Conservation (phyloP, 176 grass and related monocot genomes). For the Bothriochloa decipiens region DNA sequence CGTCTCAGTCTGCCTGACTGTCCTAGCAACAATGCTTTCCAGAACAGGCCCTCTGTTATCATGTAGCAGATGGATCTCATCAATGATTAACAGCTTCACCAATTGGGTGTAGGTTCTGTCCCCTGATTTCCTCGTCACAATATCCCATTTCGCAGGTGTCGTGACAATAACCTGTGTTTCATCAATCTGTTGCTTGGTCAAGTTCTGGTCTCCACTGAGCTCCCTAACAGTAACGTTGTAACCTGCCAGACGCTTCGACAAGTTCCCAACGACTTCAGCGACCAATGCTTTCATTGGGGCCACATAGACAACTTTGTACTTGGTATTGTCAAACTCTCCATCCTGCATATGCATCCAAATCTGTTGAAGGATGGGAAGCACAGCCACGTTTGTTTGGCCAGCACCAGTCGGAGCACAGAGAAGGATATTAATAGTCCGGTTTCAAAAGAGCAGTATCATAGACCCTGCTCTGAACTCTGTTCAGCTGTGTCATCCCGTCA, state of each 20-base stretch:
- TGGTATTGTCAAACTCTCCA: conserved; percentile 71
- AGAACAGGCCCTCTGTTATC: conserved; percentile 96
- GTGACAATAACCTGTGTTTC: conserved; percentile 99
- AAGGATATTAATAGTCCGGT: conserved; percentile 80
- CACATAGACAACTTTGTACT: conserved; percentile 96
- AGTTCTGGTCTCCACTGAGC: conserved; percentile 90
- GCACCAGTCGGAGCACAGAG: conserved; percentile 94
- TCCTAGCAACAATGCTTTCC: conserved; percentile 96
- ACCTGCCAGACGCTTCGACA: conserved; percentile 61
- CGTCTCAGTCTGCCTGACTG: conserved; percentile 87
- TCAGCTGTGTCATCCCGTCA: conserved; percentile 82
- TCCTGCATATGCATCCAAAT: conserved; percentile 88
- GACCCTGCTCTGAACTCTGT: conserved; percentile 91
- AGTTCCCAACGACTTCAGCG: conserved; percentile 93
- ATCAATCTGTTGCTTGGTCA: conserved; percentile 89
- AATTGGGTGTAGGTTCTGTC: conserved; percentile 93
- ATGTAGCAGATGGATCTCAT: conserved; percentile 97
- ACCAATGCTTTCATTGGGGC: conserved; percentile 99
- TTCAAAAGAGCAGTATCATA: conserved; percentile 86
- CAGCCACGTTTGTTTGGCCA: conserved; percentile 97
- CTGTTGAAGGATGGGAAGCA: conserved; percentile 90
- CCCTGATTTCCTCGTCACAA: conserved; percentile 94
- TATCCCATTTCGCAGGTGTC: conserved; percentile 98
- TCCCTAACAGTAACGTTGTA: conserved; percentile 80
- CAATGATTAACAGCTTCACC: conserved; percentile 93